Evolutionary conservation across 495 filamentous ascomycete genomes (phyloP), one percentile per base, ranked within the genome.

Genomic region (Elaphomyces granulatus): DNA sequence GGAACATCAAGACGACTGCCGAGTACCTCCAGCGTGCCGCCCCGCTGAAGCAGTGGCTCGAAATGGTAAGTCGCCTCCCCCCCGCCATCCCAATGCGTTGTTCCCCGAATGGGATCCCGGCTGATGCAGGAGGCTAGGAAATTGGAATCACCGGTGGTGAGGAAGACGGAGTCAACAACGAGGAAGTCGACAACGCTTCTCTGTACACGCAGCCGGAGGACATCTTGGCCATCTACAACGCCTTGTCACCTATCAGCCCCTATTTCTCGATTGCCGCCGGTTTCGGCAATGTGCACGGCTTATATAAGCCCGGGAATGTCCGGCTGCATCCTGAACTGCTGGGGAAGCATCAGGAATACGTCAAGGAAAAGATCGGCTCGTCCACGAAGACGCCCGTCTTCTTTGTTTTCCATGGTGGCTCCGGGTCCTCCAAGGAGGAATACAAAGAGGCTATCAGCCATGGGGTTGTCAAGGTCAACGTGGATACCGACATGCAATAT

Each of bases 391-490:
- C 94, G 77, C 90, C 92, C 41, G 78, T 95, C 53, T 95, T 92
- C 76, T 81, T 99, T 60, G 90, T 99, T 59, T 99, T 99, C 78
- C 90, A 99, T 71, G 92, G 92, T 49, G 90, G 90, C 45, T 88
- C 82, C 40, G 92, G 90, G 43, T 87, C 80, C 37, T 70, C 74
- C 57, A 92, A 94, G 72, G 59, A 80, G 43, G 90, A 96, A 67
- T 96, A 78, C 71, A 70, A 58, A 37, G 74, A 83, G 51, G 88
- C 87, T 48, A 95, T 96, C 59, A 61, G 66, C 49, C 80, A 90
- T 61, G 88, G 90, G 65, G 92, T 99, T 45, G 81, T 94, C 67
- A 99, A 99, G 80, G 90, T 99, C 64, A 73, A 73, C 53, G 63
- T 98, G 45, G 92, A 92, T 63, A 96, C 90, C 19, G 62, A 68